Percentiles rank a stretch among this genome's conserved stretches.
Conservation (phyloP, 805 yeast genomes). For the Candida maesae region DNA sequence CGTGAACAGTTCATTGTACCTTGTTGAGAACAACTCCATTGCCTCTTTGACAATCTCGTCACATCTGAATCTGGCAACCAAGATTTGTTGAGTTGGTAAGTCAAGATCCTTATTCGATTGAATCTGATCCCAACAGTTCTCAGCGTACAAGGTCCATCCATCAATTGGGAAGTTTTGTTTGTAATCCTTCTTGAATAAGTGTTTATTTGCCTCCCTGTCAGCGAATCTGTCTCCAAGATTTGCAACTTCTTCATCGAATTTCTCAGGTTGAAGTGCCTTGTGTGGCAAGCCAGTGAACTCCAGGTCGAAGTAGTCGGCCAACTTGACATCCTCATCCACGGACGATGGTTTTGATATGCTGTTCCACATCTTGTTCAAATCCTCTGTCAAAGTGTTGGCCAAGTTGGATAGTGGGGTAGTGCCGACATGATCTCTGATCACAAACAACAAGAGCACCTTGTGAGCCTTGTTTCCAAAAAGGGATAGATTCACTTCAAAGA, state of each 20-base stretch:
- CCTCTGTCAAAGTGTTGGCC: slow-evolving; percentile 62
- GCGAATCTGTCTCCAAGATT: slow-evolving; percentile 61
- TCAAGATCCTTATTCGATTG: slow-evolving; percentile 91
- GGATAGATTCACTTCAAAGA: slow-evolving; percentile 89
- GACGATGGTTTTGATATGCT: slow-evolving; percentile 69
- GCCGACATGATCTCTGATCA: slow-evolving; percentile 89
- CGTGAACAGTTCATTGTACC: slow-evolving; percentile 9
- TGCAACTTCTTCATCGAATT: slow-evolving; percentile 59
- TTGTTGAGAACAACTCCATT: slow-evolving; percentile 22
- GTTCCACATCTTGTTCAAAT: slow-evolving; percentile 76
- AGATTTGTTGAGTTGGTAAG: slow-evolving; percentile 92
- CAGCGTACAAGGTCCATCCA: slow-evolving; percentile 93
- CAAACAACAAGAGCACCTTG: slow-evolving; percentile 74
- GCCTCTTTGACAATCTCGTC: slow-evolving; percentile 68
- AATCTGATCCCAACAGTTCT: slow-evolving; percentile 91
- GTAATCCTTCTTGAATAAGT: slow-evolving; percentile 61
- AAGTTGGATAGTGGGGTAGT: slow-evolving; percentile 76
- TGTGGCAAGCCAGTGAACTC: slow-evolving; percentile 81
- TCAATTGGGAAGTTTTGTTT: slow-evolving; percentile 89
- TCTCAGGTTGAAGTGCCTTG: slow-evolving; percentile 73
- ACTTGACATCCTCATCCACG: slow-evolving; percentile 42
- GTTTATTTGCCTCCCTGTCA: slow-evolving; percentile 21
- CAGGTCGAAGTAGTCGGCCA: slow-evolving; percentile 80
- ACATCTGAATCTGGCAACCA: slow-evolving; percentile 92
- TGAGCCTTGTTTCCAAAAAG: slow-evolving; percentile 65